Percentiles rank a stretch among this genome's conserved stretches.
phyloP scores from a whole-genome alignment of 169 alveolate genomes.

The Theileria annulata region DNA sequence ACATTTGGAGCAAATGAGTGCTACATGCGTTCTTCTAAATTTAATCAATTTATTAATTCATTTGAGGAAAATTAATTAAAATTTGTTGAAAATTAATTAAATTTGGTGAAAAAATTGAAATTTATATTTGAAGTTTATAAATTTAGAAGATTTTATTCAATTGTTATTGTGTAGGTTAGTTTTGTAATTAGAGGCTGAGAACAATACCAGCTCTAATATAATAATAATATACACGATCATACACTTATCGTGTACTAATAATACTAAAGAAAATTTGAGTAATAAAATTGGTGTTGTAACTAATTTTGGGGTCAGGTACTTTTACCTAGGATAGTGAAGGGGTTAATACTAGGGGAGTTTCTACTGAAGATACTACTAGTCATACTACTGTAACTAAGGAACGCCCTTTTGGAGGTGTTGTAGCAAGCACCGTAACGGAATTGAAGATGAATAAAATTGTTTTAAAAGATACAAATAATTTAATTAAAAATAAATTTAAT shows the following conservation, averaged over 20 bases:
- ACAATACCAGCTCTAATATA: neutral
- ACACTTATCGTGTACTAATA: neutral
- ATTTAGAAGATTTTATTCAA: neutral
- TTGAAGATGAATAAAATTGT: no score
- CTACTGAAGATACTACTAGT: no score
- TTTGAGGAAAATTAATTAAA: neutral
- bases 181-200: conserved; percentile 1
- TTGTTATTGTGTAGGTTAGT: neutral
- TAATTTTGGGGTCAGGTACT: no score
- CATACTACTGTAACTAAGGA: no score
- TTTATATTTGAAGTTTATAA: neutral
- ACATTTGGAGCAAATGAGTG: conserved; percentile 21
- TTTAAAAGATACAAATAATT: no score
- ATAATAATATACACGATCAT: neutral
- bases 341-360: no score
- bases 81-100: neutral
- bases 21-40: no score
- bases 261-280: neutral
- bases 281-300: neutral
- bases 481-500: no score
- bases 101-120: neutral
- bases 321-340: no score
- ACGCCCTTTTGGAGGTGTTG: no score
- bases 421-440: no score
- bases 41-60: no score